Base-by-base conservation (phyloP, 495 filamentous ascomycete species). In the Opeltia flavorubescens region DNA sequence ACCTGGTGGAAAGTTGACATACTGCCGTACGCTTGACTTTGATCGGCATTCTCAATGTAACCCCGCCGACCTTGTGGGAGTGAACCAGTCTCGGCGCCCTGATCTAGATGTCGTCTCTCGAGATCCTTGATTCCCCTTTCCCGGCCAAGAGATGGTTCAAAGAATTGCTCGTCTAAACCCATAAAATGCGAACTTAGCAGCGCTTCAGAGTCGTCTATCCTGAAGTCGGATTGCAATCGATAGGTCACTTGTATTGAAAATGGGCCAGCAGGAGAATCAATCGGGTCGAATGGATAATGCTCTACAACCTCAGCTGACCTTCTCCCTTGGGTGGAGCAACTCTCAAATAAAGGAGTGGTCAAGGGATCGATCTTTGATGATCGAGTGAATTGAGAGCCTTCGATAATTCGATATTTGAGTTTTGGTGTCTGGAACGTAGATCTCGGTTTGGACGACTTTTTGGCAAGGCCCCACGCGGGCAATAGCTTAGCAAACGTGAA, bases 111-210 rank as follows among this genome's bases (percentile, higher is more conserved):
- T 60, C 50, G 59, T 58, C 47, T 56, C 59, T 52, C 44, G 43
- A 62, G 55, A 21, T 59, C 57, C 4, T 55, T 50, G 29, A 53
- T 42, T 18, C 44, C 55, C 38, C 56, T 50, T 46, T 55, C 56
- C 28, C 55, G 50, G n/a, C 63, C 67, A 15, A 89, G 62, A 2
- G 84, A 86, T 7, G 85, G 86, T 42, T 77, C 76, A 61, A 94
- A 91, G 54, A 81, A 84, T 31, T 84, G 79, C 57, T 95, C 86
- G 55, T 95, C 89, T 13, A 83, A 74, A 13, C 86, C 86, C 77
- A 95, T 89, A 58, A 91, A 87, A n/a, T 84, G 81, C n/a, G 88
- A 95, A 63, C 89, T 95, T 28, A 98, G 59, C 17, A 95, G 62
- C 4, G 88, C 80, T 64, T 98, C 91, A 0, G 86, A 80, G 56